Evolutionary conservation across 345 rosid species (phyloP).

Genomic region (Salix viminalis): DNA sequence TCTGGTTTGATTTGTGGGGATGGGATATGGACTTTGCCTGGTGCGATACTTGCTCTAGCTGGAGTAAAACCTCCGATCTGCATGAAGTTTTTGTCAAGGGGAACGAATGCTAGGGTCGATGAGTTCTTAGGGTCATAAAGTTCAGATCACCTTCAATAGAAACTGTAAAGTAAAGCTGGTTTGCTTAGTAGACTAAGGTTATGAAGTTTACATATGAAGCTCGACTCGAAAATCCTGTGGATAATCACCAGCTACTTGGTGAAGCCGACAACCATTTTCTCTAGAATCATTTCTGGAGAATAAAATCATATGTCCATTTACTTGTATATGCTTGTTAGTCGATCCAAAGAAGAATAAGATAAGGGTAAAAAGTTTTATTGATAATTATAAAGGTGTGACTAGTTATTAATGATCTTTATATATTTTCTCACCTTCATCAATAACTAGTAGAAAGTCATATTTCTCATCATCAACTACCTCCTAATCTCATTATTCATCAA

Average conservation of each 20-base stretch:
- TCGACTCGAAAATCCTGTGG: background rate
- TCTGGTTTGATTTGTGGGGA: conserved; percentile 29
- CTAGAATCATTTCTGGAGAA: background rate
- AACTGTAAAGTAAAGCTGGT: background rate
- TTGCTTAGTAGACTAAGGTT: background rate
- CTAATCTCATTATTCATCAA: too few species aligned
- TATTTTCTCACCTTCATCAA: too few species aligned
- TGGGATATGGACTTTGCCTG: conserved; percentile 27
- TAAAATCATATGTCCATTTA: background rate
- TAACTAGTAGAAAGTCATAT: too few species aligned
- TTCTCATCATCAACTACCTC: too few species aligned
- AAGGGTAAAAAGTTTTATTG: too few species aligned
- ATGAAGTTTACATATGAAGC: background rate
- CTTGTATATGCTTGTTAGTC: background rate
- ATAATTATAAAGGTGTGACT: too few species aligned
- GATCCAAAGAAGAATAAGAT: background rate
- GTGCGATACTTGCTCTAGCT: conserved; percentile 21
- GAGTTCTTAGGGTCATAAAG: background rate
- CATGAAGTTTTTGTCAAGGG: conserved; percentile 23
- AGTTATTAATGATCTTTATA: too few species aligned
- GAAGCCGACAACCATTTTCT: background rate
- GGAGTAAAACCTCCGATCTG: conserved; percentile 22
- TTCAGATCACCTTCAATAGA: background rate
- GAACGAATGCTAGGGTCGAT: conserved; percentile 14
- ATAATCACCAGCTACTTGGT: background rate